phyloP scores from a whole-genome alignment of 1,284 basidiomycete genomes.

The Tilletia indica region DNA sequence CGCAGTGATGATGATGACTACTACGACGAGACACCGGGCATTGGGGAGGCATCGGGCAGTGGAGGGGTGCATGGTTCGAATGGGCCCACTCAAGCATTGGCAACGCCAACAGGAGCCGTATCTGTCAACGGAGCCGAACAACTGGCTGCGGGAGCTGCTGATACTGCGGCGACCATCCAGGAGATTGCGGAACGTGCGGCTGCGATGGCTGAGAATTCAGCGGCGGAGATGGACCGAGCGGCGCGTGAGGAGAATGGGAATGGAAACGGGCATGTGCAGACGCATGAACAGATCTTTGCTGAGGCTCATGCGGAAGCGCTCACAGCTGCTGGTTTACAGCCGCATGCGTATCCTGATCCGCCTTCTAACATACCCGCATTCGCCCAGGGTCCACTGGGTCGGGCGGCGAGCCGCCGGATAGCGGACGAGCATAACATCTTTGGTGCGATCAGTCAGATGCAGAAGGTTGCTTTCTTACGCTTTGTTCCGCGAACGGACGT shows the following conservation, averaged over 20 bases:
- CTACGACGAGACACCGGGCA: not conserved
- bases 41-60: not conserved
- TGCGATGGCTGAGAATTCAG: conserved; percentile 7
- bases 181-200: conserved; percentile 9
- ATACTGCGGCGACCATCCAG: conserved; percentile 4
- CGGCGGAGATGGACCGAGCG: conserved; percentile 3
- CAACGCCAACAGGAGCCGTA: no score
- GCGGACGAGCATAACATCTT: conserved; percentile 58
- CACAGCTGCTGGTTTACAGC: not conserved
- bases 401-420: not conserved
- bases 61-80: not conserved
- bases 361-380: not conserved
- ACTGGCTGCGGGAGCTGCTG: not conserved
- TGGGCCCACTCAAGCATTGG: not conserved
- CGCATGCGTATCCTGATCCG: not conserved
- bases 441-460: conserved; percentile 91
- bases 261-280: not conserved
- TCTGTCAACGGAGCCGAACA: no score
- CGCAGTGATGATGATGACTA: conserved; percentile 24
- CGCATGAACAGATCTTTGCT: conserved; percentile 11
- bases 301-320: conserved; percentile 14
- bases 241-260: not conserved
- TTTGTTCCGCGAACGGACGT: conserved; percentile 56
- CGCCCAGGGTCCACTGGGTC: not conserved
- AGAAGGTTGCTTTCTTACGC: conserved; percentile 86